phyloP scores from a whole-genome alignment of 2,329 filamentous ascomycete genomes.

The Alternaria postmessia region DNA sequence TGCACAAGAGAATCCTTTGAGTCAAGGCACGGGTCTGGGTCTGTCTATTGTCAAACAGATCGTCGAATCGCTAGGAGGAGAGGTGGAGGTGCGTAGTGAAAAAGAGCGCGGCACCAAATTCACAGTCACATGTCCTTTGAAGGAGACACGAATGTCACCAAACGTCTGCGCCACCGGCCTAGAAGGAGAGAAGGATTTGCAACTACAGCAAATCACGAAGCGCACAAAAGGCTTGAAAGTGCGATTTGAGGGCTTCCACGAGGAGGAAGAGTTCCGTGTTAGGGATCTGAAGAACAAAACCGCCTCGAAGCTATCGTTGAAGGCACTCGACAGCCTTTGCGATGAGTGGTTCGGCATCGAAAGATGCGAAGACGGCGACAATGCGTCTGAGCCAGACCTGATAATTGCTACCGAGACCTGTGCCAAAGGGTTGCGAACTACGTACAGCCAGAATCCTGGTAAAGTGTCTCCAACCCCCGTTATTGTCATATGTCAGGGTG shows the following conservation, averaged over 20 bases:
- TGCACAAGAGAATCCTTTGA: conserved; percentile 50
- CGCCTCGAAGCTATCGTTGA: conserved; percentile 39
- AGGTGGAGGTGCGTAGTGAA: conserved; percentile 48
- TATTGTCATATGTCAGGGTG: conserved; percentile 47
- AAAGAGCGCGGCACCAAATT: conserved; percentile 50
- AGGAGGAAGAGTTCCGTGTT: conserved; percentile 42
- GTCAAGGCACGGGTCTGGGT: conserved; percentile 51
- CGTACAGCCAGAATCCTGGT: conserved; percentile 32
- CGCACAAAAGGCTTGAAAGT: conserved; percentile 43
- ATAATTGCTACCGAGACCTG: conserved; percentile 45
- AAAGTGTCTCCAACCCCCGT: conserved; percentile 35
- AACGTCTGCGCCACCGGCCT: conserved; percentile 30
- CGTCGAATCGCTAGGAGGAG: conserved; percentile 48
- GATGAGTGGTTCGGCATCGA: conserved; percentile 49
- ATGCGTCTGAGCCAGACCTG: conserved; percentile 32
- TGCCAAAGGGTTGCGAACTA: conserved; percentile 39
- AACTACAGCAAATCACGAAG: conserved; percentile 34
- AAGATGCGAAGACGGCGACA: conserved; percentile 24
- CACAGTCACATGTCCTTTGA: conserved; percentile 47
- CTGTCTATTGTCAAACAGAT: conserved; percentile 52
- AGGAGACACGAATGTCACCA: conserved; percentile 42
- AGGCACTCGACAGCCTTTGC: conserved; percentile 44
- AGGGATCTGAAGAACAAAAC: conserved; percentile 45
- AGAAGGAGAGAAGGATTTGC: conserved; percentile 34
- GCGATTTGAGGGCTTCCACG: conserved; percentile 46